Base-by-base conservation (phyloP, 2,329 filamentous ascomycete species). In the Trichoderma atroviride region DNA sequence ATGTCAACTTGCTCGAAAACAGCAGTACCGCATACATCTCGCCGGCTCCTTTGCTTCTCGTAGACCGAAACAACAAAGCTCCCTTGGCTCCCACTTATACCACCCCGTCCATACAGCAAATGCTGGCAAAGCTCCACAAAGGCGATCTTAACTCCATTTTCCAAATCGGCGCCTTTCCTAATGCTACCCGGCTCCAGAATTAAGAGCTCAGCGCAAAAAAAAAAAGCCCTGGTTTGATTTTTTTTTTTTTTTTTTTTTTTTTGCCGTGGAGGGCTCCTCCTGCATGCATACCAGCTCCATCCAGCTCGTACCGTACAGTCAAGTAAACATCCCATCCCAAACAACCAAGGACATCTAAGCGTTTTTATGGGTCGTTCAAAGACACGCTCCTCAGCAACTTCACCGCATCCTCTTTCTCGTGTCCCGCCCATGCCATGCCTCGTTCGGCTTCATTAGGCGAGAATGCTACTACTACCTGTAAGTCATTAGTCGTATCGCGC, bases 61-160 rank as follows among this genome's bases (percentile, higher is more conserved):
- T 22, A 50, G 47, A 5, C 9, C 37, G n/a, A 66, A 40, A 40
- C 29, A 22, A 57, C 35, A 55, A 40, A 27, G 27, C 27, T 27
- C 27, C 27, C 27, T 31, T 4, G 19, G 52, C 66, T 64, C 31
- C 33, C 40, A 27, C 55, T 35, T 37, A 55, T 22, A 65, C 11
- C 33, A 35, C 40, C 40, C 29, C 35, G n/a, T 29, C 19, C 11
- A 55, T 9, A 57, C 53, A 50, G 63, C 55, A 58, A 66, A 66
- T 31, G 70, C 65, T 24, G 13, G 24, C 19, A 31, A n/a, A 62
- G 50, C 58, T 69, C 66, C 66, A 61, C 57, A 40, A 52, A 53
- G 67, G 71, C 75, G 76, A 78, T 78, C 76, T 66, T 75, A 76
- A 47, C 72, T 78, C 76, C 74, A 74, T 72, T 74, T 65, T 76